Evolutionary conservation across 2,329 filamentous ascomycete species (phyloP).

Genomic region (Pseudogymnoascus sp.): DNA sequence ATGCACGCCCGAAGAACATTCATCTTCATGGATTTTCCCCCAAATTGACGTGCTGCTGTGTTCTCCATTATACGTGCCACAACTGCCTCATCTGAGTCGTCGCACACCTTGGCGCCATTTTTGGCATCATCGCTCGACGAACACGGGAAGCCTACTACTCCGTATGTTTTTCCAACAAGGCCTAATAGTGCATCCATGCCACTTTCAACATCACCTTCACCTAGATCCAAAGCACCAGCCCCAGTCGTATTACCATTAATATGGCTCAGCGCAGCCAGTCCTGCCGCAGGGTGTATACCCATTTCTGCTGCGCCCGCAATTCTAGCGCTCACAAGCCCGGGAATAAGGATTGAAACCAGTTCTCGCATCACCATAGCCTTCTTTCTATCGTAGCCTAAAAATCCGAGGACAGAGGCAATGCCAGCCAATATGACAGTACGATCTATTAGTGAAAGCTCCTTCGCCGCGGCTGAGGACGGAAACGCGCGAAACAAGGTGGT

Average conservation of each 20-base stretch:
- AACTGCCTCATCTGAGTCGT: constrained; percentile 46
- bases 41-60: constrained; percentile 57
- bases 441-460: constrained; percentile 65
- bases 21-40: constrained; percentile 72
- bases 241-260: constrained; percentile 42
- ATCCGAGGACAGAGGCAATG: constrained; percentile 76
- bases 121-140: constrained; percentile 18
- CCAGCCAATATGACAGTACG: constrained; percentile 74
- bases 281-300: constrained; percentile 88
- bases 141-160: constrained; percentile 48
- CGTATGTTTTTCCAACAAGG: constrained; percentile 55
- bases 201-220: constrained; percentile 57
- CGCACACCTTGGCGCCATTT: constrained; percentile 14
- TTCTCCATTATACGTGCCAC: constrained; percentile 54
- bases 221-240: constrained; percentile 51
- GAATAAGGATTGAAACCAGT: constrained; percentile 73
- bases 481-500: constrained; percentile 62
- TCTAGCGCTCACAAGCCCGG: constrained; percentile 79
- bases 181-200: constrained; percentile 59
- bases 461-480: constrained; percentile 55
- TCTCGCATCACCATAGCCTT: constrained; percentile 86
- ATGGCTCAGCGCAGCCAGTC: constrained; percentile 64
- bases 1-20: constrained; percentile 85
- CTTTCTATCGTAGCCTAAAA: constrained; percentile 75
- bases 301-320: constrained; percentile 93